phyloP scores from a whole-genome alignment of 1,139 yeast genomes.

The Lizanozyma gosingica region DNA sequence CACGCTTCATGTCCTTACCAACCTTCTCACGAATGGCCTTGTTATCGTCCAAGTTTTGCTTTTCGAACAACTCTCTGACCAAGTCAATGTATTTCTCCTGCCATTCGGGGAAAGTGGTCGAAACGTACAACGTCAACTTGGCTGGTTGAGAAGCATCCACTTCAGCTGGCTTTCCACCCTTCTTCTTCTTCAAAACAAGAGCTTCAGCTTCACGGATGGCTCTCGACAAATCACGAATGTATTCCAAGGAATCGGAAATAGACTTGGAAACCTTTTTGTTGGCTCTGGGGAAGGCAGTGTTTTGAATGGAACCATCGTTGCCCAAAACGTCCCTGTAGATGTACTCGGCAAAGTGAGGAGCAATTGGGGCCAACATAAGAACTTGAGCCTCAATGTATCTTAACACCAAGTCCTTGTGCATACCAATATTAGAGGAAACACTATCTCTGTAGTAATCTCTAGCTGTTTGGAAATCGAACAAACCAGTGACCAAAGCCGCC shows the following conservation, averaged over 20 bases:
- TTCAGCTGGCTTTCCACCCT: conserved; percentile 68
- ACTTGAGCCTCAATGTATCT: conserved; percentile 83
- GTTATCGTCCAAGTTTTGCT: conserved; percentile 51
- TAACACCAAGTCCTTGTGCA: conserved; percentile 78
- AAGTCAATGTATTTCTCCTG: conserved; percentile 81
- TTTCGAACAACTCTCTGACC: conserved; percentile 70
- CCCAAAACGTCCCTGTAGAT: conserved; percentile 77
- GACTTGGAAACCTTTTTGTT: conserved; percentile 55
- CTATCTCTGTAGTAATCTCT: conserved; percentile 95
- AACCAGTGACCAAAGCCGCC: conserved; percentile 80
- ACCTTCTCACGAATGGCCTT: conserved; percentile 52
- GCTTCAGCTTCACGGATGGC: conserved; percentile 91
- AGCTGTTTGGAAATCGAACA: conserved; percentile 89
- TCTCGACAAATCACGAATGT: conserved; percentile 71
- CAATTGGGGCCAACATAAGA: conserved; percentile 79
- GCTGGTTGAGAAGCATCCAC: conserved; percentile 69
- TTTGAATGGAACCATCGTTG: conserved; percentile 55
- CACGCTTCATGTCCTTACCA: conserved; percentile 83
- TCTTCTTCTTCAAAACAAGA: conserved; percentile 79
- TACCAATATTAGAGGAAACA: conserved; percentile 45
- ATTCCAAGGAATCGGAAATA: conserved; percentile 59
- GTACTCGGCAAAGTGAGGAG: conserved; percentile 93
- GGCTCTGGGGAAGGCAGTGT: conserved; percentile 71
- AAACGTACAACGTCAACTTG: conserved; percentile 60
- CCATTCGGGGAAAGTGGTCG: conserved; percentile 92